A percentile compares a stretch with the other conserved stretches of the same genome.
Evolutionary conservation across 805 yeast species (phyloP).

Genomic region (Saccharomyces eubayanus): DNA sequence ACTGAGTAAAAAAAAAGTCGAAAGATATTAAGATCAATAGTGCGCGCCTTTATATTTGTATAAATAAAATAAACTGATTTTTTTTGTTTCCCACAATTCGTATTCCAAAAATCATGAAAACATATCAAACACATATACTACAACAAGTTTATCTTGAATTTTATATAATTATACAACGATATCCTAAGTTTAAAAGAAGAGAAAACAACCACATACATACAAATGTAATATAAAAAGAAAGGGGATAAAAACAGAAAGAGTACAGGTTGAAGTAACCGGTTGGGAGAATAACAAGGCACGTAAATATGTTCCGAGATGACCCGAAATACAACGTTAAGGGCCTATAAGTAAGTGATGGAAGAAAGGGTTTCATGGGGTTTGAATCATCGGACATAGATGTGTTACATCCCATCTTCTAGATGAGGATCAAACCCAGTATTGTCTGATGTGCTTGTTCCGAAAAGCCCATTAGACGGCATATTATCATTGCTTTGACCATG

Average conservation of each 20-base stretch:
- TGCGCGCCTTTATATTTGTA: neutral
- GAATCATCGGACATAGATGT: neutral
- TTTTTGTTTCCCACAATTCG: neutral
- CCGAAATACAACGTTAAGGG: neutral
- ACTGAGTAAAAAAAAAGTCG: slow-evolving; percentile 21
- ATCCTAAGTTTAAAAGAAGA: neutral
- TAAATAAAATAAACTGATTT: neutral
- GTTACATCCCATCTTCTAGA: slow-evolving; percentile 15
- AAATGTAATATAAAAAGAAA: neutral
- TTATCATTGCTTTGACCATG: neutral
- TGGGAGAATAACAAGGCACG: neutral
- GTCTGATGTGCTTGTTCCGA: slow-evolving; percentile 11
- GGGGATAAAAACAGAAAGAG: neutral
- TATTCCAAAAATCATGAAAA: neutral
- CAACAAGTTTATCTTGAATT: neutral
- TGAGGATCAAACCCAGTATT: slow-evolving; percentile 19
- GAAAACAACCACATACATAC: neutral
- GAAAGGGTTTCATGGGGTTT: neutral
- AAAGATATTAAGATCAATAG: neutral
- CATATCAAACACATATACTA: neutral
- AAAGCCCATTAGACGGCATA: slow-evolving; percentile 7
- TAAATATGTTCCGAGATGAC: neutral
- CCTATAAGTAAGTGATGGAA: neutral
- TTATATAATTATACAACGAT: neutral
- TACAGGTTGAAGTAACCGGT: neutral